phyloP scores from a whole-genome alignment of 176 grass and related monocot species.

The Aegilops sharonensis region DNA sequence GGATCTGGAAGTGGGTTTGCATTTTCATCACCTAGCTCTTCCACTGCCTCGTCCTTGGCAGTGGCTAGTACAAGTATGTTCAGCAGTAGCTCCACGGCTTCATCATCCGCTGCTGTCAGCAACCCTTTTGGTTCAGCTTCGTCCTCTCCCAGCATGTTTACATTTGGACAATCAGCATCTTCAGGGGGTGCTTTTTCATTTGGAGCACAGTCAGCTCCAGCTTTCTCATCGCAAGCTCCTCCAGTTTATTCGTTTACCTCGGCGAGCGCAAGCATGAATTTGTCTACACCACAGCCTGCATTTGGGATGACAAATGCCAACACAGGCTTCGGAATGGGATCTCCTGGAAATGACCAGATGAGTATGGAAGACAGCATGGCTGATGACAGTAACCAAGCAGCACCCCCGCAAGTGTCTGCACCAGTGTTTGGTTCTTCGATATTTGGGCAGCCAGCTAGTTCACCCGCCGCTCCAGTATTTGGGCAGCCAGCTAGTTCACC shows the following conservation, averaged over 20 bases:
- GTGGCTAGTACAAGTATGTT: conserved; percentile 31
- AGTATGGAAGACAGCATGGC: conserved; percentile 66
- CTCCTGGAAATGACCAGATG: conserved; percentile 70
- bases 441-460: conserved; percentile 47
- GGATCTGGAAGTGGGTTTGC: conserved; percentile 34
- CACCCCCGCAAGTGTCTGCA: conserved; percentile 20
- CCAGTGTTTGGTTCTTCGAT: conserved; percentile 40
- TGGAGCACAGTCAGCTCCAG: conserved; percentile 32
- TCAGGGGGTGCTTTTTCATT: conserved; percentile 47
- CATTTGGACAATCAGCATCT: conserved; percentile 52
- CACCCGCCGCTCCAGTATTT: conserved; percentile 22
- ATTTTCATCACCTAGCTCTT: conserved; percentile 52
- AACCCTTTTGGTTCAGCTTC: conserved; percentile 49
- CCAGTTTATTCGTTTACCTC: conserved; percentile 50
- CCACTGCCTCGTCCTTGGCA: conserved; percentile 31
- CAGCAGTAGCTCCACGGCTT: conserved; percentile 18
- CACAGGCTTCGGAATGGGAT: conserved; percentile 33
- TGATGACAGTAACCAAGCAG: conserved; percentile 47
- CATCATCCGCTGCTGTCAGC: conserved; percentile 32
- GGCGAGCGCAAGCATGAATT: conserved; percentile 33
- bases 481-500: conserved; percentile 39
- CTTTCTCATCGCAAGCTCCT: conserved; percentile 35
- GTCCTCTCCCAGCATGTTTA: conserved; percentile 38
- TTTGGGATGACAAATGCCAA: conserved; percentile 46
- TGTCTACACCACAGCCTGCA: conserved; percentile 31